These are phyloP conservation scores for Stachybotrys elegans DNA, from an alignment of 2,329 filamentous ascomycete genomes.

Conservation along the genomic window DNA sequence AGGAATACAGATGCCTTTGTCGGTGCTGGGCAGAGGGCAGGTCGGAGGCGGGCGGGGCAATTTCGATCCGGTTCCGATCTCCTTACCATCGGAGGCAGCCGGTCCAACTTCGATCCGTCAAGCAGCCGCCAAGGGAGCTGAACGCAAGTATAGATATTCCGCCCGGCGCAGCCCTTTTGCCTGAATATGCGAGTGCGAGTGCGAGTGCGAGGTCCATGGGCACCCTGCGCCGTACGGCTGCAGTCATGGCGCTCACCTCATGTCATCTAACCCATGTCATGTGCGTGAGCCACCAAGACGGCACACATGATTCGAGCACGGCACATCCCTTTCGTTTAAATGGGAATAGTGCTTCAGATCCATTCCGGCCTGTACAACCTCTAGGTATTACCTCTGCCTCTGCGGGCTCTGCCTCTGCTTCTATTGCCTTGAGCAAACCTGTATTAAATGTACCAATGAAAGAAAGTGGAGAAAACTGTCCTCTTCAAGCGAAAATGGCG, in stretches of 20 bases:
- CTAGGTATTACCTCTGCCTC: not conserved
- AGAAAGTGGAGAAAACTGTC: not conserved
- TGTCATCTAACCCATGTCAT: not conserved
- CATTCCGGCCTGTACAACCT: not conserved
- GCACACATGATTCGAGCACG: not conserved
- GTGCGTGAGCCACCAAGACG: not conserved
- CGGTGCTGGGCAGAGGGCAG: not conserved
- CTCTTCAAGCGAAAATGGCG: not conserved
- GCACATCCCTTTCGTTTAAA: not conserved
- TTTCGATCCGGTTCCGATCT: not conserved
- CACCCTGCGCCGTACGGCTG: not conserved
- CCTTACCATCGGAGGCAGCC: not conserved
- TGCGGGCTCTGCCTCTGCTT: not conserved
- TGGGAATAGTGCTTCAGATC: not conserved
- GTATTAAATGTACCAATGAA: not conserved
- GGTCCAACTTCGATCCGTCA: not conserved
- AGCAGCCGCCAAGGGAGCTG: not conserved
- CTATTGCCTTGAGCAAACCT: not conserved
- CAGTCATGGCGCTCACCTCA: not conserved
- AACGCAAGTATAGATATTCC: not conserved
- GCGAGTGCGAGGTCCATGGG: too few species aligned
- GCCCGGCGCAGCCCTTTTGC: not conserved
- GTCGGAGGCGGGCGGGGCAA: not conserved
- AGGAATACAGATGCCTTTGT: not conserved
- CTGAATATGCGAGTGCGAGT: not conserved